Evolutionary conservation across 805 yeast species (phyloP).

Genomic region (Kodamaea fukazawae): DNA sequence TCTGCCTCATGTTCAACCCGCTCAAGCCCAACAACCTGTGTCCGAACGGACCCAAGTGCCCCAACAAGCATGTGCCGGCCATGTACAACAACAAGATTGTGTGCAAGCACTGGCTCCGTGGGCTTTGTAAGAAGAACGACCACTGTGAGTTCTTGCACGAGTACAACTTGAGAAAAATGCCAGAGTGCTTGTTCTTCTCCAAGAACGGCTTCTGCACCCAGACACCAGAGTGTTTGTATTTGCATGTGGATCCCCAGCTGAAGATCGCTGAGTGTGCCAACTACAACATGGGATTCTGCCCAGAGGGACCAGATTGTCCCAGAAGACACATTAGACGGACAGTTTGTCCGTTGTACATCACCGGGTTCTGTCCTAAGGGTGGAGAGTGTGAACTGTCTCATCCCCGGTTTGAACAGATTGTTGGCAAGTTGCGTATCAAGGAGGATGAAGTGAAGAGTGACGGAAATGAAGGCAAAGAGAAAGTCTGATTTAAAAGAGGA

Average conservation of each 20-base stretch:
- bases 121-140: conserved; percentile 93
- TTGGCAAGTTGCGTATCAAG: conserved; percentile 41
- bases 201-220: conserved; percentile 87
- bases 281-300: conserved; percentile 87
- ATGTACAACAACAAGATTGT: conserved; percentile 62
- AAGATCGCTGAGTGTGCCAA: conserved; percentile 85
- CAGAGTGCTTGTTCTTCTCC: conserved; percentile 87
- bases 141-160: conserved; percentile 96
- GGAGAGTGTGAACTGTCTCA: conserved; percentile 76
- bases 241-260: conserved; percentile 86
- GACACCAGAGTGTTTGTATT: conserved; percentile 88
- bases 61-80: conserved; percentile 73
- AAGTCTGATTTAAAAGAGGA: too few species aligned
- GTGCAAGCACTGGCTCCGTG: conserved; percentile 97
- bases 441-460: conserved; percentile 36
- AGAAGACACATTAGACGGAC: conserved; percentile 75
- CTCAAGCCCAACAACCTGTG: conserved; percentile 58
- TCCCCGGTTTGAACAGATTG: conserved; percentile 62
- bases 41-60: conserved; percentile 83
- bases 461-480: not conserved
- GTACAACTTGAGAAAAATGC: conserved; percentile 90
- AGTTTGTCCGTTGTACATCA: conserved; percentile 73
- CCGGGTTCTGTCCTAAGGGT: conserved; percentile 50
- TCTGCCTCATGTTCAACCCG: conserved; percentile 68
- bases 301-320: conserved; percentile 83